Evolutionary conservation across 2,329 filamentous ascomycete species (phyloP).

Genomic region (Botrytis porri): DNA sequence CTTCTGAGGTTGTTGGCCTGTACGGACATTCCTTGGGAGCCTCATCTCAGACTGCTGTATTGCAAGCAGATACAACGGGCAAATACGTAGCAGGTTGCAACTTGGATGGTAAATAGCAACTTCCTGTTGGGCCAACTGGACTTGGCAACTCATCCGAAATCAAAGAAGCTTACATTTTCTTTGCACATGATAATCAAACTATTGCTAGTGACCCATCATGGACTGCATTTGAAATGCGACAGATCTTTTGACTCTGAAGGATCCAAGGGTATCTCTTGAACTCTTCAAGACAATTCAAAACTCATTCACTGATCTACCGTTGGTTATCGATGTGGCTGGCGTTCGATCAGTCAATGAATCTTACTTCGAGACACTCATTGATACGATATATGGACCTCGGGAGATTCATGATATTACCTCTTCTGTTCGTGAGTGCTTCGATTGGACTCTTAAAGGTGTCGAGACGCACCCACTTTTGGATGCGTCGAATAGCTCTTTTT

Average conservation of each 20-base stretch:
- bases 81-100: neutral
- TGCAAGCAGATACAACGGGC: neutral
- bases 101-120: neutral
- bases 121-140: neutral
- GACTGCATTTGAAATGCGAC: neutral
- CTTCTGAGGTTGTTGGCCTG: neutral
- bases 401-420: neutral
- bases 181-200: neutral
- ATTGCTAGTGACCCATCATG: neutral
- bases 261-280: neutral
- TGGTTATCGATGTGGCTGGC: neutral
- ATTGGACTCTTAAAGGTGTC: neutral
- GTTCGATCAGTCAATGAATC: neutral
- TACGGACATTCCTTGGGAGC: neutral
- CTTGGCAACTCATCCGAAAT: neutral
- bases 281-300: neutral
- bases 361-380: neutral
- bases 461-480: neutral
- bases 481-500: neutral
- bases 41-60: neutral
- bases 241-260: neutral
- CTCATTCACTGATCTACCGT: neutral
- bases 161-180: neutral
- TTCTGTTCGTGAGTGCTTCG: neutral
- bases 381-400: neutral